Evolutionary conservation across 2,329 filamentous ascomycete species (phyloP), one percentile per base, ranked within the genome.

Genomic region (Lasiodiplodia hormozganensis): DNA sequence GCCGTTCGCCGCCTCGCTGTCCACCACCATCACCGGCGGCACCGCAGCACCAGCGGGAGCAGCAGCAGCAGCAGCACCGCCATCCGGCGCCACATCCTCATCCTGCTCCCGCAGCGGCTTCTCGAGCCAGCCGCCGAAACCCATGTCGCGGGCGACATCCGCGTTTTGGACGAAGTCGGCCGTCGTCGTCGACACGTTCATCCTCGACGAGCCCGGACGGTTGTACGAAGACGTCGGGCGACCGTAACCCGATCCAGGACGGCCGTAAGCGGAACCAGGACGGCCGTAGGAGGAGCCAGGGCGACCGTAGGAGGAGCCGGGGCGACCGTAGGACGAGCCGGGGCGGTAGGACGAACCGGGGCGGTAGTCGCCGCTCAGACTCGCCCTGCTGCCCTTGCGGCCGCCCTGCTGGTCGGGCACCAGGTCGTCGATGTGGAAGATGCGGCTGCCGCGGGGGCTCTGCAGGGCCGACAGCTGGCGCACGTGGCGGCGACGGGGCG

Each of bases 361-460:
- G 31, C 31, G 31, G 31, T 28, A 28, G 28, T n/a, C 56, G 34
- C n/a, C n/a, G 16, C 10, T 52, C 49, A 28, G 54, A 8, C n/a
- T 38, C 8, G 14, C 23, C 7, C 12, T 3, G 18, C 16, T 4
- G 54, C 54, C 7, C 11, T 47, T 12, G 38, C 38, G 40, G 57
- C 18, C 28, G 31, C 7, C 18, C 10, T 47, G 43, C 18, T 21
- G 14, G 2, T 47, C 43, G 8, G 60, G 60, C 4, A 64, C 40
- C 5, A 64, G 28, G 31, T 64, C 60, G 47, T 64, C 60, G 60
- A 64, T 64, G 47, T 64, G 60, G 25, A 21, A 52, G 25, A 64
- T 47, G 31, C 60, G 47, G 53, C 53, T 58, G 40, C 53, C 54
- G n/a, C 53, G 52, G 7, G 65, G 65, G 53, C 25, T 38, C 14